Evolutionary conservation across 2,329 filamentous ascomycete species (phyloP).

Genomic region (Fonsecaea multimorphosa): DNA sequence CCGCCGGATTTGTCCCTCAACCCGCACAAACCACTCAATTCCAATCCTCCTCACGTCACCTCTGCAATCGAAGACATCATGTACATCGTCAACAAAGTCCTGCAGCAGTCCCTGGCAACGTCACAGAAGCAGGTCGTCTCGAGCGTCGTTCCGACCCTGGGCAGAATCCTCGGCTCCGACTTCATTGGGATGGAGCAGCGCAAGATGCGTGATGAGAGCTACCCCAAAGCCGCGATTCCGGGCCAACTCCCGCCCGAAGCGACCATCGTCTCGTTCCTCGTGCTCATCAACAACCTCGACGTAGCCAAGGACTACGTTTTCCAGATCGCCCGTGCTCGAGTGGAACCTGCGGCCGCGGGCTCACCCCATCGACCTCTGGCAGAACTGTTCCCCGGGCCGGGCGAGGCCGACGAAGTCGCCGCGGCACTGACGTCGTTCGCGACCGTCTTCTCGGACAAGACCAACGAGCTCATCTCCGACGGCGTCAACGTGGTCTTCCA

Average conservation of each 20-base stretch:
- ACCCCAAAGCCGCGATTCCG: constrained; percentile 78
- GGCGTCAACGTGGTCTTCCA: constrained; percentile 85
- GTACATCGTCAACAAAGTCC: constrained; percentile 95
- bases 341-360: constrained; percentile 56
- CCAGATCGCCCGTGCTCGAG: constrained; percentile 77
- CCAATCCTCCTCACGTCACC: constrained; percentile 87
- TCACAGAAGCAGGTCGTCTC: constrained; percentile 79
- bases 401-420: constrained; percentile 74
- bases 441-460: constrained; percentile 75
- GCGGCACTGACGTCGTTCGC: constrained; percentile 66
- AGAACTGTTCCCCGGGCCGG: constrained; percentile 74
- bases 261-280: constrained; percentile 84
- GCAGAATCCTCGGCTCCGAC: constrained; percentile 81
- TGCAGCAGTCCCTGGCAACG: constrained; percentile 85
- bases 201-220: constrained; percentile 96
- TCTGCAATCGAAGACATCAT: constrained; percentile 98
- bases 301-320: constrained; percentile 88
- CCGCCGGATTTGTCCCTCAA: constrained; percentile 80
- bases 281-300: constrained; percentile 95
- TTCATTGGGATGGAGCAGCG: constrained; percentile 97
- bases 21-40: constrained; percentile 71
- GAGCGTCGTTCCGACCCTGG: constrained; percentile 77
- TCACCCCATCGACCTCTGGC: constrained; percentile 47
- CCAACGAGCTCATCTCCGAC: constrained; percentile 80
- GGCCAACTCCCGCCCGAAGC: constrained; percentile 86